These are phyloP conservation scores for Tolypocladium ovalisporum DNA, from an alignment of 2,329 filamentous ascomycete species.

Conservation along the genomic window DNA sequence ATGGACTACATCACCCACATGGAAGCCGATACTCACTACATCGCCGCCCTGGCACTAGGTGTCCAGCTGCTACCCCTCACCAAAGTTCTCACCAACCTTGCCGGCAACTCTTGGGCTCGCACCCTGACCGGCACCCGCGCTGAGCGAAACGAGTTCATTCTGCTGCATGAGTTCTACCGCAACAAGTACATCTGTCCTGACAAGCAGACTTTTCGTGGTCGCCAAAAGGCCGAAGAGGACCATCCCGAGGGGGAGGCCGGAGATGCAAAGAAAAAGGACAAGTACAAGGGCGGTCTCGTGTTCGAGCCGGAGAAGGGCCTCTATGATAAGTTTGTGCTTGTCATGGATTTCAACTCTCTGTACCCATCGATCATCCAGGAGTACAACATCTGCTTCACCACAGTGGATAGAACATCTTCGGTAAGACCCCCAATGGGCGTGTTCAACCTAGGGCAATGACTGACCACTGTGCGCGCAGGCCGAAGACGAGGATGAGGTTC, in stretches of 20 bases:
- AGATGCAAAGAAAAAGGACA: slow-evolving; percentile 94
- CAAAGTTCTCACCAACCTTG: slow-evolving; percentile 90
- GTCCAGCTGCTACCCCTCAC: slow-evolving; percentile 89
- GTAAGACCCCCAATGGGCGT: slow-evolving; percentile 33
- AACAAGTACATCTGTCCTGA: slow-evolving; percentile 98
- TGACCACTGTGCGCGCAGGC: slow-evolving; percentile 14
- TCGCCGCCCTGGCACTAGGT: slow-evolving; percentile 78
- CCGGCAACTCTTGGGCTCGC: slow-evolving; percentile 95
- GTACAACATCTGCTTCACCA: slow-evolving; percentile 99
- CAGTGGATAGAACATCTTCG: slow-evolving; percentile 66
- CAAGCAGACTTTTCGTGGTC: slow-evolving; percentile 73
- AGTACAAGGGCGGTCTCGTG: slow-evolving; percentile 96
- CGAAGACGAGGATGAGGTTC: slow-evolving; percentile 78
- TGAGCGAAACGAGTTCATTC: slow-evolving; percentile 97
- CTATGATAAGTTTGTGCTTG: slow-evolving; percentile 95
- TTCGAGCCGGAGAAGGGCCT: slow-evolving; percentile 96
- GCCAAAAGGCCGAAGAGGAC: slow-evolving; percentile 63
- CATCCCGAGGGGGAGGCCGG: slow-evolving; percentile 53
- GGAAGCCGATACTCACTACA: slow-evolving; percentile 91
- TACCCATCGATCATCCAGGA: slow-evolving; percentile 99
- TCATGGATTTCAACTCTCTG: slow-evolving; percentile 99
- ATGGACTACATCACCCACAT: slow-evolving; percentile 92
- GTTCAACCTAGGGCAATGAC: neutral
- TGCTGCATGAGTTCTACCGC: slow-evolving; percentile 90
- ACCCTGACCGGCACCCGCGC: slow-evolving; percentile 92